Conservation (phyloP, 2,329 filamentous ascomycete species). For the Fusarium denticulatum region DNA sequence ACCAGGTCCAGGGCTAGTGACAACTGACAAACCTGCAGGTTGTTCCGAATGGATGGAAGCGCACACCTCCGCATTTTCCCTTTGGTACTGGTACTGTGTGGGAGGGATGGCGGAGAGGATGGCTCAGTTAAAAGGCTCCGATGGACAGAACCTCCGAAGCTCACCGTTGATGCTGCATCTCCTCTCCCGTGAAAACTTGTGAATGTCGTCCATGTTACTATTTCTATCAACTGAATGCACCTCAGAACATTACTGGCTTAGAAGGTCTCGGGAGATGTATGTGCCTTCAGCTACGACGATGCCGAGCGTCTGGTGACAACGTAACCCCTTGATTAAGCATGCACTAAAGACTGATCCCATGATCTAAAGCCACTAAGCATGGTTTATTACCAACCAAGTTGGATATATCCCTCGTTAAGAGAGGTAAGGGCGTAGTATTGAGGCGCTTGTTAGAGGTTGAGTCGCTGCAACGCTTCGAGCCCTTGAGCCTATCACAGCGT, state of each 20-base stretch:
- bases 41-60: not conserved
- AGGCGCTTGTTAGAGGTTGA: slow-evolving; percentile 17
- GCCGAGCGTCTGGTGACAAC: slow-evolving; percentile 7
- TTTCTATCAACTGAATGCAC: not conserved
- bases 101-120: not conserved
- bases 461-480: slow-evolving; percentile 1
- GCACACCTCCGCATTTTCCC: not conserved
- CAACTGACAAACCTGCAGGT: slow-evolving; percentile 2
- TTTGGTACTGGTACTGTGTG: not conserved
- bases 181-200: not conserved
- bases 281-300: not conserved
- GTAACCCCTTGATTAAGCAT: slow-evolving; percentile 10
- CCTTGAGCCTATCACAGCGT: not conserved
- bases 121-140: not conserved
- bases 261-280: not conserved
- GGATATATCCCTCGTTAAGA: slow-evolving; percentile 21
- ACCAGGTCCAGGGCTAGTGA: not conserved
- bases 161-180: too few species aligned
- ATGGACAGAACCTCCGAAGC: not conserved
- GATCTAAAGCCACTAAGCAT: slow-evolving; percentile 11
- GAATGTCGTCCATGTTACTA: not conserved
- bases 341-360: slow-evolving; percentile 27
- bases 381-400: slow-evolving; percentile 3
- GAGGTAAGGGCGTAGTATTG: not conserved
- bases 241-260: not conserved